phyloP scores from a whole-genome alignment of 2,329 filamentous ascomycete genomes.

The Aspergillus terreus region DNA sequence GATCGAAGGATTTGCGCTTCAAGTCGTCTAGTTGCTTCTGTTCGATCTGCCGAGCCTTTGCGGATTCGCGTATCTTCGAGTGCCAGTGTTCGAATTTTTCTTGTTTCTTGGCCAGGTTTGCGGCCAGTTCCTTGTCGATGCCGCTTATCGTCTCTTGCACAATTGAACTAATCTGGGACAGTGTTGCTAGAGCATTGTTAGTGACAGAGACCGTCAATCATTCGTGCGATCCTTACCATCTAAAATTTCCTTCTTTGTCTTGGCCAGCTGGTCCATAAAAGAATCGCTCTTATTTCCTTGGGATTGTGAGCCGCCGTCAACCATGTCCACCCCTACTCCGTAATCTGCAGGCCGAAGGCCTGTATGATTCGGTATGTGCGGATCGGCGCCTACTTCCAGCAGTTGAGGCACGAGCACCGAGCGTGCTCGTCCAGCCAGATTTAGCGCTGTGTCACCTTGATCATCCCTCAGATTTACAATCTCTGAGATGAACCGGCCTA shows the following conservation, averaged over 20 bases:
- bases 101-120: slow-evolving; percentile 80
- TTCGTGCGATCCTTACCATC: slow-evolving; percentile 31
- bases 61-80: slow-evolving; percentile 73
- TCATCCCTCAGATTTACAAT: slow-evolving; percentile 96
- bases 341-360: slow-evolving; percentile 90
- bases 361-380: slow-evolving; percentile 85
- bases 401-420: slow-evolving; percentile 98
- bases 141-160: slow-evolving; percentile 79
- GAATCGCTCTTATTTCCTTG: slow-evolving; percentile 42
- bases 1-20: slow-evolving; percentile 60
- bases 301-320: slow-evolving; percentile 44
- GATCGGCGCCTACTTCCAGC: slow-evolving; percentile 89
- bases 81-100: slow-evolving; percentile 78
- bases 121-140: slow-evolving; percentile 73
- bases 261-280: slow-evolving; percentile 42
- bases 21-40: slow-evolving; percentile 69
- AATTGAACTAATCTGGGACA: slow-evolving; percentile 49
- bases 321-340: slow-evolving; percentile 72
- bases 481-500: slow-evolving; percentile 92
- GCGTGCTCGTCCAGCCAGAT: slow-evolving; percentile 87
- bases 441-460: slow-evolving; percentile 89
- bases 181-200: slow-evolving; percentile 35
- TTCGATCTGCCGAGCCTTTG: slow-evolving; percentile 72
- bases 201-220: slow-evolving; percentile 7
- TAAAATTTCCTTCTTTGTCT: slow-evolving; percentile 44